These are phyloP conservation scores for Turnera subulata DNA, from an alignment of 345 rosid genomes.

Conservation along the genomic window DNA sequence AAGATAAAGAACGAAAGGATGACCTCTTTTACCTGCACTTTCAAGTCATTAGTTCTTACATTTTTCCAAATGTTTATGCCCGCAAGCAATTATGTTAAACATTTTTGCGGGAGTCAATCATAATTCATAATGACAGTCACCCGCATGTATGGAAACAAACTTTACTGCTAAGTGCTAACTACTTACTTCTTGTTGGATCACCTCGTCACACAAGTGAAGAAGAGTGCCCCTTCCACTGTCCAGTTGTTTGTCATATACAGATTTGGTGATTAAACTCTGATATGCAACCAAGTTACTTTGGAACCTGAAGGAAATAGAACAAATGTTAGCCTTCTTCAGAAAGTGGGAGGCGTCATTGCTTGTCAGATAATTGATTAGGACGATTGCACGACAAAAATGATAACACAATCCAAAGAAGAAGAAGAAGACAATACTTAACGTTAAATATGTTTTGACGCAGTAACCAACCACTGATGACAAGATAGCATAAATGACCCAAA, in stretches of 20 bases:
- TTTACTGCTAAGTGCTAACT: not conserved
- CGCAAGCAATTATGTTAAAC: no score
- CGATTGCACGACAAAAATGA: no score
- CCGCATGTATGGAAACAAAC: no score
- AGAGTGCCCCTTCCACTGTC: slow-evolving; percentile 87
- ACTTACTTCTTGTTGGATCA: slow-evolving; percentile 18
- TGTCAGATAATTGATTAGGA: no score
- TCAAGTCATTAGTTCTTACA: slow-evolving; percentile 1
- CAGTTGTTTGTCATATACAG: slow-evolving; percentile 57
- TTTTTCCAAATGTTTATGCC: no score
- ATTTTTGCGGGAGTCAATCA: no score
- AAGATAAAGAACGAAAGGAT: slow-evolving; percentile 8
- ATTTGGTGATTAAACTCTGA: slow-evolving; percentile 20
- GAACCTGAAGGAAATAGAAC: slow-evolving; percentile 7
- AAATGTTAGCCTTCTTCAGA: no score
- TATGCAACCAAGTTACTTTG: slow-evolving; percentile 18
- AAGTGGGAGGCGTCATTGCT: no score
- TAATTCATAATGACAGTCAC: no score
- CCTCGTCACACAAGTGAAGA: slow-evolving; percentile 80
- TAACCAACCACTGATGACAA: slow-evolving; percentile 17
- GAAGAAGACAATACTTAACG: slow-evolving; percentile 16
- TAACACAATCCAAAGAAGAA: not conserved
- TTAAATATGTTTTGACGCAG: slow-evolving; percentile 26
- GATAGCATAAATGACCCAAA: slow-evolving; percentile 21
- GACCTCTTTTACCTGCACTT: slow-evolving; percentile 16